Base-by-base conservation (phyloP, 164 flowering plant species). In the Nelumbo lutea region DNA sequence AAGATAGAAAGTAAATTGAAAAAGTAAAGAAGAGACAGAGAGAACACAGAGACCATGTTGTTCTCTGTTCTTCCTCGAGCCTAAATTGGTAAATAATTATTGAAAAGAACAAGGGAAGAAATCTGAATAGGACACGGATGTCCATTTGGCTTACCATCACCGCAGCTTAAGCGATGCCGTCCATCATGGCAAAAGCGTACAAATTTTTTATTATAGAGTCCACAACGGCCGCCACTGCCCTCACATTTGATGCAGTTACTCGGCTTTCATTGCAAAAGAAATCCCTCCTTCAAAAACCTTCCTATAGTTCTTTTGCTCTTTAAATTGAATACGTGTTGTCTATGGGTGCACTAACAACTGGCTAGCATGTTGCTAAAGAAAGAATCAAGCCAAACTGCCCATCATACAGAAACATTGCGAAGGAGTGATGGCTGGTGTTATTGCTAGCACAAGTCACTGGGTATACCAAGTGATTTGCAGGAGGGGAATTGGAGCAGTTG, bases 181-280 rank as follows among this genome's bases (percentile, higher is more conserved):
- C 66, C 64, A 65, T 74, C 77, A 41, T 7, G 11, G 52, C 77
- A 74, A 38, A 59, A 66, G 44, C 77, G 69, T 1, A 6, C 52
- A 6, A 74, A 55, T 5, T 6, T 5, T 7, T 11, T 9, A 41
- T 3, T n/a, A 65, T 70, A 48, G 55, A 65, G 65, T 13, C 77
- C 77, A 45, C 77, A 74, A 57, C 52, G 56, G 42, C 73, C 77
- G 4, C 73, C 70, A 44, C 62, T 65, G 13, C 14, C 53, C 41
- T 59, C 11, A 43, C 77, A 69, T 1, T 41, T 60, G 2, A 10
- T 51, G 58, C 77, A 74, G 1, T 11, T 2, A 40, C 10, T 64
- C 43, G 61, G 69, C 50, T 9, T 61, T 73, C 77, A 74, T 44
- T 41, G 47, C 51, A 74, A 62, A 48, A 39, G 9, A 65, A 74